These are phyloP conservation scores for Lactarius trivialis DNA, from an alignment of 768 basidiomycete species.

Conservation along the genomic window DNA sequence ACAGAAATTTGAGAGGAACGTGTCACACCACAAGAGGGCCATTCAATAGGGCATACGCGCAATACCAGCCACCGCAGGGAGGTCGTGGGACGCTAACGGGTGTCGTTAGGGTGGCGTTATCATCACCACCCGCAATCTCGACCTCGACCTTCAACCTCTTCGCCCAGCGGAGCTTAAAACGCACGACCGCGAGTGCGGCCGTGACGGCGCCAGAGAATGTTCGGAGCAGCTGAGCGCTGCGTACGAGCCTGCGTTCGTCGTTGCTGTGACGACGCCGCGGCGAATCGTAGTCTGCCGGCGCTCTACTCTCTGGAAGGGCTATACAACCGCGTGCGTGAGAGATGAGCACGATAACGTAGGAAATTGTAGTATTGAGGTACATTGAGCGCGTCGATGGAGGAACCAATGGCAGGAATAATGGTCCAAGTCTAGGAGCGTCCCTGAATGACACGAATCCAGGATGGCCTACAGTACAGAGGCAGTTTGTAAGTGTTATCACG, in stretches of 20 bases:
- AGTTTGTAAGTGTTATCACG: background rate
- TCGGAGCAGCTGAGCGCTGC: background rate
- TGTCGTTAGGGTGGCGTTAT: background rate
- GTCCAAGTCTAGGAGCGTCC: conserved; percentile 22
- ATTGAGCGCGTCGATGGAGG: background rate
- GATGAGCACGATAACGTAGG: background rate
- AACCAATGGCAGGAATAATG: conserved; percentile 21
- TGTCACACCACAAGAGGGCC: conserved; percentile 10
- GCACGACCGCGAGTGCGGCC: background rate
- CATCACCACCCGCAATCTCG: background rate
- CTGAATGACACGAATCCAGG: conserved; percentile 23
- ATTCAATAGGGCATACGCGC: background rate
- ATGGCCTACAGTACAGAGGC: conserved; percentile 17
- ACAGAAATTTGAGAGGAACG: background rate
- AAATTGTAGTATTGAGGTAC: background rate
- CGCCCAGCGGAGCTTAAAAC: background rate
- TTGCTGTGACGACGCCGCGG: background rate
- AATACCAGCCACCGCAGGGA: background rate
- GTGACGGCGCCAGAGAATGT: background rate
- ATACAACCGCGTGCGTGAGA: background rate
- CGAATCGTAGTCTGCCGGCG: background rate
- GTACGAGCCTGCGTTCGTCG: background rate
- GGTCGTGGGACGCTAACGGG: background rate
- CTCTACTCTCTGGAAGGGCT: background rate
- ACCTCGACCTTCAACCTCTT: background rate